Percentiles rank a stretch among this genome's conserved stretches.
phyloP scores from a whole-genome alignment of 306 rosid species.

The Trifolium fragiferum region DNA sequence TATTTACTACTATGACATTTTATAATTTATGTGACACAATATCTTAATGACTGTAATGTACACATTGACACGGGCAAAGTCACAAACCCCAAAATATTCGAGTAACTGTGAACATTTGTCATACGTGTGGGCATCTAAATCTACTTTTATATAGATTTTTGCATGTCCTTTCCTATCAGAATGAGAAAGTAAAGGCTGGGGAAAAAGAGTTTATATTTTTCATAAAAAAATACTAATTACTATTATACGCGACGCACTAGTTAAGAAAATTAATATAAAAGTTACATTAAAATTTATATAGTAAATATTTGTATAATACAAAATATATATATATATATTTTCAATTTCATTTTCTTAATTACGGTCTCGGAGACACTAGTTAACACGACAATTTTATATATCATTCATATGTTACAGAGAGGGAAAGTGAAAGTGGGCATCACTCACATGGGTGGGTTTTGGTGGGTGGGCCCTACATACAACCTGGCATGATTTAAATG shows the following conservation, averaged over 20 bases:
- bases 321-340: too few species aligned
- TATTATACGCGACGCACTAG: too few species aligned
- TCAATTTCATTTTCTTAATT: too few species aligned
- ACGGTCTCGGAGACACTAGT: too few species aligned
- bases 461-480: conserved; percentile 51
- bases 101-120: conserved; percentile 71
- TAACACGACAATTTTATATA: too few species aligned
- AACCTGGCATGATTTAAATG: conserved; percentile 62
- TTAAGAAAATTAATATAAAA: too few species aligned
- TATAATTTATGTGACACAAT: not conserved
- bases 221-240: too few species aligned
- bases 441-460: conserved; percentile 64
- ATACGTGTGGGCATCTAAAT: conserved; percentile 61
- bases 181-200: conserved; percentile 38
- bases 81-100: conserved; percentile 56
- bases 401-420: too few species aligned
- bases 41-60: not conserved
- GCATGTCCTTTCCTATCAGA: conserved; percentile 51
- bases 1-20: not conserved
- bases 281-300: too few species aligned
- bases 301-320: too few species aligned
- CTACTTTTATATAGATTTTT: conserved; percentile 46
- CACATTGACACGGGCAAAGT: conserved; percentile 14
- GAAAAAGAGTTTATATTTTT: not conserved
- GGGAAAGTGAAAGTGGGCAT: conserved; percentile 35